Base-by-base conservation (phyloP, 1,139 yeast genomes). In the Hyphopichia burtonii region DNA sequence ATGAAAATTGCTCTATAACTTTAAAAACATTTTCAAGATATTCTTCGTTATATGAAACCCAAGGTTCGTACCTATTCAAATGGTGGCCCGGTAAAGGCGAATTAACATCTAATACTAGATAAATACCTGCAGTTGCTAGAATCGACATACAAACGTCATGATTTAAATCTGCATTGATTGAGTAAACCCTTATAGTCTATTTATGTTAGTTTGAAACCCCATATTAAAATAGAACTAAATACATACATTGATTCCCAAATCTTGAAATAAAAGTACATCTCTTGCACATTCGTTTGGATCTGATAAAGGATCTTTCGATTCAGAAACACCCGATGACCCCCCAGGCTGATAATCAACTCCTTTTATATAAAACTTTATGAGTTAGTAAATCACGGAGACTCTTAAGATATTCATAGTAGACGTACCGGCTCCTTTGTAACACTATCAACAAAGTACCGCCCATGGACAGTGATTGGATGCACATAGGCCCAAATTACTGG, bases 71-170 rank as follows among this genome's bases (percentile, higher is more conserved):
- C 50, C 99, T 76, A 58, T 90, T 84, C 54, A 93, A 70, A 54
- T 89, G 91, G 55, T 86, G 93, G 40, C 80, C 78, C 15, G 74
- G 78, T 40, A 84, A 61, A 0, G 98, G 97, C 0, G 96, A 86
- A 61, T 90, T 91, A 31, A 93, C 96, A 61, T 93, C 99, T 32
- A 93, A 70, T 28, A 93, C 83, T 42, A 93, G 74, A 59, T 93
- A 93, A 31, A 93, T 91, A 0, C 98, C 98, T 0, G 97, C 96
- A 7, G 83, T 73, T 3, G 96, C 97, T 44, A 93, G 72, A 67
- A 91, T 66, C 0, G 95, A 78, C 98, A 93, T 93, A 59, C 99
- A 93, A 43, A 74, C 77, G 54, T 91, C 95, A 62, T 93, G 99
- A 59, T 90, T 76, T 45, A 89, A 68, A 45, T 82, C 81, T 2